Evolutionary conservation across 139 green algal species (phyloP).

Genomic region (Trebouxia sp.): DNA sequence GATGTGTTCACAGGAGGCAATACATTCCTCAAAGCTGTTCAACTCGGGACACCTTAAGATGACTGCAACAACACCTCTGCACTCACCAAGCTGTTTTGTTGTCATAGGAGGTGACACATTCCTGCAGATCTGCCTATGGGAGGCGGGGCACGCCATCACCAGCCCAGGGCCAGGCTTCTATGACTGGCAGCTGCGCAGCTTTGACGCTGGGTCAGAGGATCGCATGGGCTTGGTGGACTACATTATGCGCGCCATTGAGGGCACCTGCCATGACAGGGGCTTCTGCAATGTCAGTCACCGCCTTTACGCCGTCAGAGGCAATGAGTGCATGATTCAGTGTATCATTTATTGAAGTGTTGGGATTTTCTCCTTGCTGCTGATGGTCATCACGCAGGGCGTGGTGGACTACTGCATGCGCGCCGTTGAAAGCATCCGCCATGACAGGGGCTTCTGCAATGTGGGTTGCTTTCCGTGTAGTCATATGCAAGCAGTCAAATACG

Average conservation of each 20-base stretch:
- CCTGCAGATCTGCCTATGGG: slow-evolving; percentile 30
- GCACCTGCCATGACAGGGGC: slow-evolving; percentile 4
- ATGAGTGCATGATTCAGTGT: not conserved
- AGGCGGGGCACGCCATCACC: slow-evolving; percentile 21
- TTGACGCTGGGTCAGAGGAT: slow-evolving; percentile 19
- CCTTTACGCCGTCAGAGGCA: not conserved
- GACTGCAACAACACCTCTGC: too few species aligned
- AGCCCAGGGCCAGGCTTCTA: slow-evolving; percentile 22
- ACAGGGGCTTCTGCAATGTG: slow-evolving; percentile 14
- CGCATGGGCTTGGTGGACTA: slow-evolving; percentile 7
- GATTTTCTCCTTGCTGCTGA: too few species aligned
- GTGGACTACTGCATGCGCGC: not conserved
- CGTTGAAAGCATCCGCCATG: slow-evolving; percentile 2
- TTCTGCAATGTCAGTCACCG: not conserved
- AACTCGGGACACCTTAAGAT: too few species aligned
- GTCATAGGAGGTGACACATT: slow-evolving; percentile 23
- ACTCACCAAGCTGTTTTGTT: not conserved
- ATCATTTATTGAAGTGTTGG: not conserved
- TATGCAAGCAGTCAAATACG: not conserved
- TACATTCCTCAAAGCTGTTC: too few species aligned
- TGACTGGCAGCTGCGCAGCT: slow-evolving; percentile 14
- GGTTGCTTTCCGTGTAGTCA: not conserved
- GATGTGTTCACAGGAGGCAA: too few species aligned
- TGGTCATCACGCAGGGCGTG: too few species aligned
- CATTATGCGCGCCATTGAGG: slow-evolving; percentile 11